These are phyloP conservation scores for Aspergillus fumigatiaffinis DNA, from an alignment of 2,329 filamentous ascomycete species.

Conservation along the genomic window DNA sequence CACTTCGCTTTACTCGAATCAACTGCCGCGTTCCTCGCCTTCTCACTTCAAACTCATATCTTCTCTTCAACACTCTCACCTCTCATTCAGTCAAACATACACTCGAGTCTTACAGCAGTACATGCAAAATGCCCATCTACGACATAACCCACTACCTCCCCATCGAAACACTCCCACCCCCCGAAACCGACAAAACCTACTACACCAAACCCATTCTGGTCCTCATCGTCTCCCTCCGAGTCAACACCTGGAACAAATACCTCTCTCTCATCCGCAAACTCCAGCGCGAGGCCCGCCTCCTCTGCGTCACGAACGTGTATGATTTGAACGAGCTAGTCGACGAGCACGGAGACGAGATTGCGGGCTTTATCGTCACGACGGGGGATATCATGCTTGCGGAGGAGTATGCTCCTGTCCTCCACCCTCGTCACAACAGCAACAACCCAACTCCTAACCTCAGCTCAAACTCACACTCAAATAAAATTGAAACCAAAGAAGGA, in stretches of 20 bases:
- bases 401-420: not conserved
- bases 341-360: conserved; percentile 2
- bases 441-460: too few relatives aligned
- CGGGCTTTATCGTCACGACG: conserved; percentile 9
- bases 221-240: not conserved
- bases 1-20: not conserved
- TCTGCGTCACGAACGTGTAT: not conserved
- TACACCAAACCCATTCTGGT: not conserved
- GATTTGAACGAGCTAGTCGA: conserved; percentile 1
- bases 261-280: conserved; percentile 3
- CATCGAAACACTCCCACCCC: not conserved
- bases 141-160: not conserved
- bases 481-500: too few relatives aligned
- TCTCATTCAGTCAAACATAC: not conserved
- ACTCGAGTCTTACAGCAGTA: too few relatives aligned
- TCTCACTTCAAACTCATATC: not conserved
- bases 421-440: too few relatives aligned
- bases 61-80: not conserved
- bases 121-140: not conserved
- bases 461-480: too few relatives aligned
- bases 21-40: not conserved
- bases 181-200: not conserved
- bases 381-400: conserved; percentile 4
- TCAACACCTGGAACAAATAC: conserved; percentile 1
- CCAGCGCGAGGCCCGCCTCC: conserved; percentile 4